Conservation (phyloP, 345 rosid genomes). For the Brassica rapa region DNA sequence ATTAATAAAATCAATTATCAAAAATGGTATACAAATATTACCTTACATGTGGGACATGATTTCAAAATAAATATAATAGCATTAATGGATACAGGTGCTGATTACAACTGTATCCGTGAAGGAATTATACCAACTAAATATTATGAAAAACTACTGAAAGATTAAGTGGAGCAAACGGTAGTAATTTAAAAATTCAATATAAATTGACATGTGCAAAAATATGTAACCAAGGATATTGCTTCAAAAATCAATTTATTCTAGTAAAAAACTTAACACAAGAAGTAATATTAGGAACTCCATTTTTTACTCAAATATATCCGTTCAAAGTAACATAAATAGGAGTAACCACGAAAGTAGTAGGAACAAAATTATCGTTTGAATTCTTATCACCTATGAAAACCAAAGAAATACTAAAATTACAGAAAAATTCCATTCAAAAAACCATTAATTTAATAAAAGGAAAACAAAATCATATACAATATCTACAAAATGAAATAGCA, state of each 20-base stretch:
- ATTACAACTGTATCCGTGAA: too few relatives aligned
- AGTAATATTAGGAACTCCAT: background rate
- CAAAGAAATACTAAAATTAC: background rate
- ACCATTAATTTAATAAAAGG: background rate
- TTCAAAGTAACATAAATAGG: background rate
- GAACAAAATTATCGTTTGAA: background rate
- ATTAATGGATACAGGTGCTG: too few relatives aligned
- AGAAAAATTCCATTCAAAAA: background rate
- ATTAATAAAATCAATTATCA: too few relatives aligned
- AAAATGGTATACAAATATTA: too few relatives aligned
- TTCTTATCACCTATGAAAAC: background rate
- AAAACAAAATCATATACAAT: background rate
- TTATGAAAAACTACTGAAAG: too few relatives aligned
- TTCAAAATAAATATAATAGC: too few relatives aligned
- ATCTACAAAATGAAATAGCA: background rate
- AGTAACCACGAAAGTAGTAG: background rate
- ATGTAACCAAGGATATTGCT: background rate
- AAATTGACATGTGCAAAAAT: background rate
- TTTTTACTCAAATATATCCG: background rate
- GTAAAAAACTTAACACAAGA: background rate
- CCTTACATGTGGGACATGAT: too few relatives aligned
- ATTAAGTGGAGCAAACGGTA: background rate
- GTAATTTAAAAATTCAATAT: background rate
- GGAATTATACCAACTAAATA: too few relatives aligned
- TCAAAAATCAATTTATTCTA: background rate